A percentile compares a stretch with the other conserved stretches of the same genome.
These are phyloP conservation scores for Mychonastes homosphaera DNA, from an alignment of 139 green algal species.

Conservation along the genomic window DNA sequence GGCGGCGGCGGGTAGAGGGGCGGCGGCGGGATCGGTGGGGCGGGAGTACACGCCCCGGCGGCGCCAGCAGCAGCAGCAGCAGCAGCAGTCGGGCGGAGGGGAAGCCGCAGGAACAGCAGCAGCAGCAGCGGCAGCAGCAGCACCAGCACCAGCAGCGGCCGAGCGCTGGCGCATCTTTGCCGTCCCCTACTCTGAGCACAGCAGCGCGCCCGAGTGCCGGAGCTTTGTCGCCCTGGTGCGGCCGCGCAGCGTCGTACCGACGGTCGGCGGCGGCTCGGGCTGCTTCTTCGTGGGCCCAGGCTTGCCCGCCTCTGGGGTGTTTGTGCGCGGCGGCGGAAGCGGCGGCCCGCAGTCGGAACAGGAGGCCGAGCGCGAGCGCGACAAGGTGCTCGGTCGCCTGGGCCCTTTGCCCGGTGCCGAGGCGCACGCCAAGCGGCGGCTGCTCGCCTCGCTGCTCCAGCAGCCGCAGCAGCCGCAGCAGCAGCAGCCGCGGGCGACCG, in stretches of 20 bases:
- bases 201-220: no score
- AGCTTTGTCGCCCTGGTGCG: no score
- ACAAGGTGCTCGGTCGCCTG: no score
- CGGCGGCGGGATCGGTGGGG: background rate
- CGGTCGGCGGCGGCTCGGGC: no score
- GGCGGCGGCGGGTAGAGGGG: background rate
- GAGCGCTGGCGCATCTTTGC: background rate
- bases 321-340: no score
- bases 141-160: conserved; percentile 6
- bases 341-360: no score
- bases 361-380: no score
- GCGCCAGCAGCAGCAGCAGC: conserved; percentile 3
- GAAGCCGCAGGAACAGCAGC: conserved; percentile 5
- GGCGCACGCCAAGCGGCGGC: conserved; percentile 3
- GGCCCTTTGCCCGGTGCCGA: no score
- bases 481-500: background rate
- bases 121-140: background rate
- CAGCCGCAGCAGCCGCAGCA: conserved; percentile 15
- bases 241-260: no score
- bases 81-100: conserved; percentile 10
- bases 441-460: background rate
- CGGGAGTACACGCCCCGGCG: background rate
- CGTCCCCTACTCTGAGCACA: no score
- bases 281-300: no score
- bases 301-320: no score